These are phyloP conservation scores for Chrysoporthe puriensis DNA, from an alignment of 2,329 filamentous ascomycete species.

Conservation along the genomic window DNA sequence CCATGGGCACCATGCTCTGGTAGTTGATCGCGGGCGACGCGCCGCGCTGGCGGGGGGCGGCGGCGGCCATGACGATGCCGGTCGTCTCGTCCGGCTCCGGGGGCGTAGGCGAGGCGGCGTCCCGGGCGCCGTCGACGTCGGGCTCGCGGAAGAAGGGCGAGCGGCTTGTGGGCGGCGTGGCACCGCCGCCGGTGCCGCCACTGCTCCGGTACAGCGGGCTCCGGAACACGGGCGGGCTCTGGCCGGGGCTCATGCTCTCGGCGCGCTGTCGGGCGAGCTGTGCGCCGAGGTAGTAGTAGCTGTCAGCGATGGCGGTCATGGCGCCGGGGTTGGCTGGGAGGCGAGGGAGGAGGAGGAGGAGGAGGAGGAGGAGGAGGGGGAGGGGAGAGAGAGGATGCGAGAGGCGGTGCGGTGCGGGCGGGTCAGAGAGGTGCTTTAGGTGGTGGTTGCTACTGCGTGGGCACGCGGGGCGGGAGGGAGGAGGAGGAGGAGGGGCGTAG, in stretches of 20 bases:
- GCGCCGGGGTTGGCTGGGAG: neutral
- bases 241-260: conserved; percentile 27
- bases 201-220: conserved; percentile 7
- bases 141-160: conserved; percentile 5
- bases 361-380: neutral
- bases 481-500: neutral
- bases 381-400: neutral
- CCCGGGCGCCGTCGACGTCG: neutral
- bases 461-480: neutral
- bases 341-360: no score
- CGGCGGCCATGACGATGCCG: conserved; percentile 16
- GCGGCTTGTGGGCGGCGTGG: neutral
- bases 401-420: no score
- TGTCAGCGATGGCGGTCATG: neutral
- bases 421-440: neutral
- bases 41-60: neutral
- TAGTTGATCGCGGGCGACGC: conserved; percentile 24
- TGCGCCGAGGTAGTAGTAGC: neutral
- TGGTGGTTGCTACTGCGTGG: neutral
- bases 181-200: neutral
- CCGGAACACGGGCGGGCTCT: conserved; percentile 21
- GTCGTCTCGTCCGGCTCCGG: conserved; percentile 22
- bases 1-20: conserved; percentile 24
- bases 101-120: no score
- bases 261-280: conserved; percentile 28